phyloP scores from a whole-genome alignment of 306 rosid species.

The Vachellia collinsii region DNA sequence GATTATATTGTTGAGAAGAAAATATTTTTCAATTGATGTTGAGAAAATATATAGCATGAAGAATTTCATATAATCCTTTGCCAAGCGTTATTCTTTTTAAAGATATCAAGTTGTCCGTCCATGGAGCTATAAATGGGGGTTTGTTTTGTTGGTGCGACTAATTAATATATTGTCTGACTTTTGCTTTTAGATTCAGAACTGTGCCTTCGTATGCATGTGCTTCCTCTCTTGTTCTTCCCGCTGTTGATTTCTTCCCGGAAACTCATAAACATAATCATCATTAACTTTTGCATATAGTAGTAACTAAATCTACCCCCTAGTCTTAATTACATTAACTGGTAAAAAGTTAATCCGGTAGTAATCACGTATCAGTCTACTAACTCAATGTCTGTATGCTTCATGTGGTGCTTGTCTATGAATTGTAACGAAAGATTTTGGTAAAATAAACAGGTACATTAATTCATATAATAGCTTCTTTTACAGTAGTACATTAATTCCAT shows the following conservation, averaged over 20 bases:
- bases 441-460: neutral
- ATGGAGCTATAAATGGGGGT: constrained; percentile 34
- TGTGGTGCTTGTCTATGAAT: neutral
- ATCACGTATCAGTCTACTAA: constrained; percentile 11
- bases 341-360: neutral
- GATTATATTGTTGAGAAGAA: constrained; percentile 44
- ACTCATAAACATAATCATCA: constrained; percentile 36
- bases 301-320: too few relatives aligned
- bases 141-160: constrained; percentile 42
- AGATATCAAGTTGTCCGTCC: neutral
- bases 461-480: neutral
- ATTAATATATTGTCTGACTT: constrained; percentile 43
- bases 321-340: constrained; percentile 19
- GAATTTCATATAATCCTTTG: constrained; percentile 1
- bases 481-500: neutral
- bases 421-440: neutral
- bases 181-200: constrained; percentile 28
- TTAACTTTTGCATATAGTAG: neutral
- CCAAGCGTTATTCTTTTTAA: neutral
- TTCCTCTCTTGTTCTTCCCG: constrained; percentile 33
- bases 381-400: neutral
- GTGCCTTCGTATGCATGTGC: constrained; percentile 43
- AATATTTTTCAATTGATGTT: constrained; percentile 37
- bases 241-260: constrained; percentile 35
- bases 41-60: constrained; percentile 31